These are phyloP conservation scores for Alliaria petiolata DNA, from an alignment of 345 rosid genomes.

Conservation along the genomic window DNA sequence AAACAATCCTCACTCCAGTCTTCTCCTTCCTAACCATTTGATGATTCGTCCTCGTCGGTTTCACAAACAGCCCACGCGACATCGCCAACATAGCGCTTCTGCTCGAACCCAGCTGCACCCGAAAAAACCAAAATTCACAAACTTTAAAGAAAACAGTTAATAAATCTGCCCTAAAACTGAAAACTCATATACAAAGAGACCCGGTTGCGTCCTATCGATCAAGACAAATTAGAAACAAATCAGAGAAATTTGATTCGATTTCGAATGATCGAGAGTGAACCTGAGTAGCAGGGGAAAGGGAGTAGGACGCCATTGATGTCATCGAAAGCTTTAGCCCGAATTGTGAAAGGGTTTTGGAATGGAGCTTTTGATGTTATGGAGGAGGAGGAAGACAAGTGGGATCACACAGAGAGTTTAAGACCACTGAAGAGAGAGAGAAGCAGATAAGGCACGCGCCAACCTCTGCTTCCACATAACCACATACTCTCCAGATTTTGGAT, in stretches of 20 bases:
- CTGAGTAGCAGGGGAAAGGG: slow-evolving; percentile 70
- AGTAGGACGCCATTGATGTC: slow-evolving; percentile 65
- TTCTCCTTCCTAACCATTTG: slow-evolving; percentile 42
- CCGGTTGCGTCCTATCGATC: not conserved
- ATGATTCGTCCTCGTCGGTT: slow-evolving; percentile 39
- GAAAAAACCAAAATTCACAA: not conserved
- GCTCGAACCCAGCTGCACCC: slow-evolving; percentile 58
- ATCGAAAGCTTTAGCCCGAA: slow-evolving; percentile 1
- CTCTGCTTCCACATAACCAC: slow-evolving; percentile 43
- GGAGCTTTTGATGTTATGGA: slow-evolving; percentile 23
- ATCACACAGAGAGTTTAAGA: slow-evolving; percentile 25
- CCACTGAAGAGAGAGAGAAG: slow-evolving; percentile 36
- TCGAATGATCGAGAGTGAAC: slow-evolving; percentile 30
- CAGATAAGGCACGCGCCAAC: slow-evolving; percentile 45
- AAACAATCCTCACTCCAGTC: slow-evolving; percentile 44
- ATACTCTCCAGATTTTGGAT: slow-evolving; percentile 29
- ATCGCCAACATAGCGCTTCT: slow-evolving; percentile 54
- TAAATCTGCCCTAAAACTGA: not conserved
- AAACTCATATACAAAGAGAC: not conserved
- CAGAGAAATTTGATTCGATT: not conserved
- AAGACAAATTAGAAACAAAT: not conserved
- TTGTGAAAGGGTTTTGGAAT: not conserved
- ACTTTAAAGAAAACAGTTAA: not conserved
- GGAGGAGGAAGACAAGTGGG: slow-evolving; percentile 27
- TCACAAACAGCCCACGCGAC: slow-evolving; percentile 45